Base-by-base conservation (phyloP, 2,329 filamentous ascomycete genomes). In the Aspergillus sp. region DNA sequence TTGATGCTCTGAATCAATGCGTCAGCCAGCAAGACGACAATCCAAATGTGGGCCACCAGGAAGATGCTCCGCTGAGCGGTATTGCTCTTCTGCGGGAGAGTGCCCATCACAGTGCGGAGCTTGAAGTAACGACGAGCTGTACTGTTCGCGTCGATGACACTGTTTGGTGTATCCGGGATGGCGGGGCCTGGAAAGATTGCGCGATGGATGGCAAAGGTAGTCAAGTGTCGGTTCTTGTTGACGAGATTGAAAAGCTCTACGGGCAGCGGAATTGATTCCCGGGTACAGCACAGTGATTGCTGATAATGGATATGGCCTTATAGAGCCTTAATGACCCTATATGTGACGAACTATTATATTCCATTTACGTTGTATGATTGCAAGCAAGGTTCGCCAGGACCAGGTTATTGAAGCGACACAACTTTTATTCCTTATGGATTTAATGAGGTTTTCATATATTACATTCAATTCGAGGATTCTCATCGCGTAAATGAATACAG, bases 131-230 rank as follows among this genome's bases (percentile, higher is more conserved):
- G 26, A 87, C 83, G 67, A 91, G 89, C 76, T 92, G 89, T 74
- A 93, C 90, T 11, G 84, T 95, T 53, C 84, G 93, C 49, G 77
- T 99, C 48, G 82, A 96, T 70, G 82, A 90, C 55, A 80, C 93
- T 72, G 80, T 90, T 55, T 90, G 95, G 78, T 99, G 95, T 76
- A 84, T 98, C 62, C 83, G 88, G 50, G 93, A 98, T 71, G 84
- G 78, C 22, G 89, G 88, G 12, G 71, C 89, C 68, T 98, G 93
- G 91, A 88, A 78, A 56, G 83, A 95, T 63, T 97, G 93, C 71
- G 85, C 87, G 4, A 81, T 66, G 89, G 90, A 48, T 67, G 86
- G 55, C 78, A 79, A 63, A 84, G 75, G 74, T 5, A 74, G 72
- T 48, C 64, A 75, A n/a, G 74, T 77, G 5, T 64, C 71, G 64